Base-by-base conservation (phyloP, 192 early-diverging fungal genomes). In the Coemansia sp. region DNA sequence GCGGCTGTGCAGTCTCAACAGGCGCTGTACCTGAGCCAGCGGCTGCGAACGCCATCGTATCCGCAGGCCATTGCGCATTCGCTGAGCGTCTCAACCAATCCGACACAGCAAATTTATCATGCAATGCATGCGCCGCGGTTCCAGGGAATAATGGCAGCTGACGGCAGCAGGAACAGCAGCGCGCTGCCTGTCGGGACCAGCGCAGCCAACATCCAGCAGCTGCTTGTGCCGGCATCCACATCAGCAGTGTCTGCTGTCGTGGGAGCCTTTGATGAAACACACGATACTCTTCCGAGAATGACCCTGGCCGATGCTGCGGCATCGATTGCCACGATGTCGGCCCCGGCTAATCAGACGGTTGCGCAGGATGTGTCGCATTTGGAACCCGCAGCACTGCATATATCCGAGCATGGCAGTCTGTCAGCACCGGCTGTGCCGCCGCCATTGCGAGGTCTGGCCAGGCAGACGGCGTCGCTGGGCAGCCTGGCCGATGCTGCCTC, bases 31-130 rank as follows among this genome's bases (percentile, higher is more conserved):
- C 47, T 51, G 20, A 12, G 18, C 12, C 49, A 6, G 5, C 60
- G 49, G 28, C 47, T 61, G 34, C 60, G 58, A 18, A 59, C 58
- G 9, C 58, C 58, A n/a, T 59, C 58, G 15, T 59, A 59, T 47
- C 46, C 58, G 25, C 59, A 49, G 5, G 60, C 48, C 5, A 37
- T 49, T 23, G 14, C 48, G 5, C 44, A 46, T 17, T 8, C 60
- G 7, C 34, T 51, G 7, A 49, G 48, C 1, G 21, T 49, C 14
- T 21, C 57, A 9, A 17, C 57, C 42, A 25, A 15, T 10, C 11
- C 51, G 21, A 53, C 51, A 15, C 51, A 53, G 34, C 48, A 49
- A 6, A 61, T 61, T 9, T 61, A 51, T 52, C 60, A 36, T 21
- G 46, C 58, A 4, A 59, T 59, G 58, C 58, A 42, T 40, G n/a